These are phyloP conservation scores for Crataegus laevigata DNA, from an alignment of 306 rosid species.

Conservation along the genomic window DNA sequence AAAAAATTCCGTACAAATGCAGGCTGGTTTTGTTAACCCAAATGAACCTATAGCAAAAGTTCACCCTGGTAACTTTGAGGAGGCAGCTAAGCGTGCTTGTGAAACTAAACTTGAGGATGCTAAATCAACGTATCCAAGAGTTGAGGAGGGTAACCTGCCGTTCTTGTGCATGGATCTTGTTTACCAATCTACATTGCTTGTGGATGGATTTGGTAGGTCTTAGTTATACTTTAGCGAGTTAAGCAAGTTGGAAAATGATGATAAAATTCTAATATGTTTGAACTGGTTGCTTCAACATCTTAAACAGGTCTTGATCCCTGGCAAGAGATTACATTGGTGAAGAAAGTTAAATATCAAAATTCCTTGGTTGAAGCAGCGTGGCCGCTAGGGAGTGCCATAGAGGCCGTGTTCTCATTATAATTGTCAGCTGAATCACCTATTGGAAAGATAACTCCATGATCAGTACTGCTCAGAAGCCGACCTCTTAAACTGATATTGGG, in stretches of 20 bases:
- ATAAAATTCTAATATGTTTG: not conserved
- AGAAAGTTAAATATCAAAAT: slow-evolving; percentile 62
- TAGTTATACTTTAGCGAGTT: not conserved
- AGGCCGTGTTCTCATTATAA: slow-evolving; percentile 69
- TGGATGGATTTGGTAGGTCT: slow-evolving; percentile 85
- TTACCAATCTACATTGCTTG: slow-evolving; percentile 76
- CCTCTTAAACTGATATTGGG: not conserved
- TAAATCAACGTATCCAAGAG: slow-evolving; percentile 41
- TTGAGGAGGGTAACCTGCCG: slow-evolving; percentile 74
- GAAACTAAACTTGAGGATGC: slow-evolving; percentile 64
- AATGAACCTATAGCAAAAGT: slow-evolving; percentile 51
- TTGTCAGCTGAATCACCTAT: not conserved
- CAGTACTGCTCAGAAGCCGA: not conserved
- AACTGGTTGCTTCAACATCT: slow-evolving; percentile 15
- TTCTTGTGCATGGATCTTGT: slow-evolving; percentile 94
- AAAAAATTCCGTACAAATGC: not conserved
- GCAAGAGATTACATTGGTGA: slow-evolving; percentile 96
- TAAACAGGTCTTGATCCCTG: slow-evolving; percentile 75
- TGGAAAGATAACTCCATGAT: not conserved
- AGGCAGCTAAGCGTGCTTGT: slow-evolving; percentile 91
- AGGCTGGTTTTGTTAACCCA: slow-evolving; percentile 91
- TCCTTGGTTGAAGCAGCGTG: slow-evolving; percentile 97
- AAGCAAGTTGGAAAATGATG: not conserved
- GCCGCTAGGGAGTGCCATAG: slow-evolving; percentile 98
- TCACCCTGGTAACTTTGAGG: slow-evolving; percentile 62